phyloP scores from a whole-genome alignment of 768 basidiomycete species.

The Gymnopilus junonius region DNA sequence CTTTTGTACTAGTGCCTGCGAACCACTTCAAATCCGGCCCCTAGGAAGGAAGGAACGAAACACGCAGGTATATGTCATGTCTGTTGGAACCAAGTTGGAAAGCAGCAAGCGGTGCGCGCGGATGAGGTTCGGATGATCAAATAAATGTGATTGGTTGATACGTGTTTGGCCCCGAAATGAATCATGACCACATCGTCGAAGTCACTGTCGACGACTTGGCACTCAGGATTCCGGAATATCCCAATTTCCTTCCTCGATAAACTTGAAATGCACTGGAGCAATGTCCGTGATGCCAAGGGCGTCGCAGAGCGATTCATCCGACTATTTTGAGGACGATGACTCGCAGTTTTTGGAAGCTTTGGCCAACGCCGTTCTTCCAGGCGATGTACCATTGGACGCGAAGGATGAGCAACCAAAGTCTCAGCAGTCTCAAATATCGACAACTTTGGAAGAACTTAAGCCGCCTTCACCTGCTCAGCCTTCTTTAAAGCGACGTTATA shows the following conservation, averaged over 20 bases:
- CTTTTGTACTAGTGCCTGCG: too few relatives aligned
- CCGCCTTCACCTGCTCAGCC: constrained; percentile 47
- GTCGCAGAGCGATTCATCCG: constrained; percentile 49
- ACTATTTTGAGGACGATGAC: constrained; percentile 61
- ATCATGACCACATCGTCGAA: not conserved
- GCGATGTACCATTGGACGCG: constrained; percentile 37
- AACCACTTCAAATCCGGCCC: too few relatives aligned
- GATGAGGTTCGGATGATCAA: too few relatives aligned
- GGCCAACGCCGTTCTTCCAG: constrained; percentile 47
- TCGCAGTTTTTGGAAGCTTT: constrained; percentile 56
- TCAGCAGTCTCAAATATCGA: constrained; percentile 7
- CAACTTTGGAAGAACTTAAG: constrained; percentile 32
- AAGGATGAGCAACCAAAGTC: constrained; percentile 13
- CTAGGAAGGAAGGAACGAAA: too few relatives aligned
- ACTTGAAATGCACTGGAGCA: not conserved
- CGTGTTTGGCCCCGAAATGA: not conserved
- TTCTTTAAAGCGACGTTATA: constrained; percentile 40
- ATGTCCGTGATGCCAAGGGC: constrained; percentile 16
- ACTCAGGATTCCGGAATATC: not conserved
- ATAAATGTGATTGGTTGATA: not conserved
- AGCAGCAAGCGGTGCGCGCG: too few relatives aligned
- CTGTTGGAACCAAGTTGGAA: too few relatives aligned
- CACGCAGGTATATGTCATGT: too few relatives aligned
- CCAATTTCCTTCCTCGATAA: not conserved
- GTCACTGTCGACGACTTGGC: not conserved